Evolutionary conservation across 202 grass and related monocot genomes (phyloP), one percentile per base, ranked within the genome.

Genomic region (Sporobolus alterniflorus): DNA sequence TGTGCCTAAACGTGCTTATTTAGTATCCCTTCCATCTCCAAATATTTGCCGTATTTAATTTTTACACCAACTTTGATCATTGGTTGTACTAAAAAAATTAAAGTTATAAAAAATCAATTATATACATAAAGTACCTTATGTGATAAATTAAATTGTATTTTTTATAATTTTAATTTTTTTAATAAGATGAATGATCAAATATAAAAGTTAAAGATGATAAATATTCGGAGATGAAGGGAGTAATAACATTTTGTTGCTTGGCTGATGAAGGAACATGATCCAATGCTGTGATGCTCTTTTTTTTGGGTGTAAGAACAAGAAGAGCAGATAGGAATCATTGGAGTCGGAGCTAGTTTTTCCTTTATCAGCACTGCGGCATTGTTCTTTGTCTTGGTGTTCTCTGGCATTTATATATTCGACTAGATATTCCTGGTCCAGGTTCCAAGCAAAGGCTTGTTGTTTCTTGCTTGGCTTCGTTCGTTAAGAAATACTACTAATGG

Each of bases 371-470:
- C 18, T 50, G 18, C 48, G 7, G 17, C 18, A 54, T n/a, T 54
- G 50, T 54, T 12, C 50, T 69, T 57, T 57, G 0, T 17, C 59
- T 51, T 47, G 17, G 11, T 5, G 24, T 18, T 20, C 12, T 32
- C 32, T 41, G 42, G 31, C 41, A 62, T 60, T 24, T 11, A 32
- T 63, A 1, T 64, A 20, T 34, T 7, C 5, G 12, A 6, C 25
- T 13, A 17, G 20, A 81, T 76, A 77, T 82, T 82, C 79, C 14
- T 64, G 25, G 54, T 32, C 8, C 54, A 24, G 52, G 22, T 43
- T 48, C 28, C 24, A 64, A 54, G 78, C 52, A 76, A 75, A 69
- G 49, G 6, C 60, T 9, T 32, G 1, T 63, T 63, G 29, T 17
- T 31, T n/a, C 14, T n/a, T 28, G n/a, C 55, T 28, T 59, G 57